These are phyloP conservation scores for Cyberlindnera lachancei DNA, from an alignment of 805 yeast species.

Conservation along the genomic window DNA sequence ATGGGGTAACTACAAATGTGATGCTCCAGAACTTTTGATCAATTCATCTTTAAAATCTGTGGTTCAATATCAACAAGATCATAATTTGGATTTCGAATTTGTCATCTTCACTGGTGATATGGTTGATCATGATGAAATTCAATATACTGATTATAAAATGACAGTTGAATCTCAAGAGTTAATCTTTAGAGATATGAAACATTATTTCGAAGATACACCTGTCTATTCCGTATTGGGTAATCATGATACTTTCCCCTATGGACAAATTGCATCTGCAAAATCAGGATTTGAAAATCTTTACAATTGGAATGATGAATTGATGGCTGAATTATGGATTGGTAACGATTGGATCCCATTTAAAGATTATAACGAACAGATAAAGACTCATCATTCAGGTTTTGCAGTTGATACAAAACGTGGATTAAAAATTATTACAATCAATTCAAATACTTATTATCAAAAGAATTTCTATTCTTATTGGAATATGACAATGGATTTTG, in stretches of 20 bases:
- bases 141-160: constrained; percentile 38
- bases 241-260: constrained; percentile 67
- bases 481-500: constrained; percentile 42
- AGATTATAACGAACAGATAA: constrained; percentile 10
- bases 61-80: constrained; percentile 25
- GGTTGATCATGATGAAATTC: constrained; percentile 56
- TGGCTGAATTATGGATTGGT: constrained; percentile 42
- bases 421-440: constrained; percentile 52
- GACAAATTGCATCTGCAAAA: constrained; percentile 50
- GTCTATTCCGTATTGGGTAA: constrained; percentile 60
- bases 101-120: constrained; percentile 68
- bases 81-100: constrained; percentile 42
- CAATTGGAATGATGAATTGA: constrained; percentile 40
- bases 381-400: constrained; percentile 54
- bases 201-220: constrained; percentile 40
- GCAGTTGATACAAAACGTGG: constrained; percentile 49
- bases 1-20: constrained; percentile 59
- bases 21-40: constrained; percentile 54
- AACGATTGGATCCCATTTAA: constrained; percentile 32
- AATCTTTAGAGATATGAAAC: constrained; percentile 46
- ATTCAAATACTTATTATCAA: constrained; percentile 62
- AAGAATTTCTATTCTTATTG: constrained; percentile 52
- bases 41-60: constrained; percentile 48
- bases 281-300: constrained; percentile 37
- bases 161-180: constrained; percentile 46